Evolutionary conservation across 768 basidiomycete species (phyloP).

Genomic region (Atractiella rhizophila): DNA sequence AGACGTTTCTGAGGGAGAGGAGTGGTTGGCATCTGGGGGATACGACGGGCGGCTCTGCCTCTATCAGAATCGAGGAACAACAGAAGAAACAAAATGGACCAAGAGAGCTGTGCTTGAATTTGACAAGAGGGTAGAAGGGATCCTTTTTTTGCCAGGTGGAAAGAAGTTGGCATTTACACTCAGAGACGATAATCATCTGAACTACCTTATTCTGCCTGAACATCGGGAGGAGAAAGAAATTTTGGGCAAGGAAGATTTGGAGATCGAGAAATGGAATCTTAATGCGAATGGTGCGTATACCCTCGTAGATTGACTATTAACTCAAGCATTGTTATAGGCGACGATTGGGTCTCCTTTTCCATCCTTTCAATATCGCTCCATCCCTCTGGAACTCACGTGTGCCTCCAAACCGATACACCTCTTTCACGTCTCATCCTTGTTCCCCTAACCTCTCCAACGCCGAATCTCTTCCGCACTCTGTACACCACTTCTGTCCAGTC

Average conservation of each 20-base stretch:
- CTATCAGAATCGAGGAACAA: too few relatives aligned
- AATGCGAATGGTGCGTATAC: slow-evolving; percentile 17
- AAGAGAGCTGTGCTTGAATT: too few relatives aligned
- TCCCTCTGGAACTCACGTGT: slow-evolving; percentile 10
- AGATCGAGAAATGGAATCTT: slow-evolving; percentile 10
- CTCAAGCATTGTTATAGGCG: too few relatives aligned
- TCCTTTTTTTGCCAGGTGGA: too few relatives aligned
- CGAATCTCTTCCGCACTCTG: slow-evolving; percentile 9
- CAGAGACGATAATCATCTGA: slow-evolving; percentile 17
- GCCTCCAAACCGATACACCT: slow-evolving; percentile 14
- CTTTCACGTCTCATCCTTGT: slow-evolving; percentile 16
- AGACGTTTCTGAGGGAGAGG: too few relatives aligned
- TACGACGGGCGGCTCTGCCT: too few relatives aligned
- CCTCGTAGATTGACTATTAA: background rate
- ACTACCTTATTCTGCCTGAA: slow-evolving; percentile 13
- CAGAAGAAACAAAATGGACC: too few relatives aligned
- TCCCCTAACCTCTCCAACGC: slow-evolving; percentile 13
- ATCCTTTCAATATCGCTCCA: slow-evolving; percentile 11
- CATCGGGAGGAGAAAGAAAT: background rate
- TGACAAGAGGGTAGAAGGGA: too few relatives aligned
- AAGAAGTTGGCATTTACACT: slow-evolving; percentile 7
- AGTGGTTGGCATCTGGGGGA: too few relatives aligned
- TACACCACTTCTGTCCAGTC: slow-evolving; percentile 13
- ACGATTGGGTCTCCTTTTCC: background rate
- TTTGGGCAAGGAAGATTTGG: background rate